Percentiles rank a stretch among this genome's conserved stretches.
These are phyloP conservation scores for Acrocalymma vagum DNA, from an alignment of 2,329 filamentous ascomycete genomes.

Conservation along the genomic window DNA sequence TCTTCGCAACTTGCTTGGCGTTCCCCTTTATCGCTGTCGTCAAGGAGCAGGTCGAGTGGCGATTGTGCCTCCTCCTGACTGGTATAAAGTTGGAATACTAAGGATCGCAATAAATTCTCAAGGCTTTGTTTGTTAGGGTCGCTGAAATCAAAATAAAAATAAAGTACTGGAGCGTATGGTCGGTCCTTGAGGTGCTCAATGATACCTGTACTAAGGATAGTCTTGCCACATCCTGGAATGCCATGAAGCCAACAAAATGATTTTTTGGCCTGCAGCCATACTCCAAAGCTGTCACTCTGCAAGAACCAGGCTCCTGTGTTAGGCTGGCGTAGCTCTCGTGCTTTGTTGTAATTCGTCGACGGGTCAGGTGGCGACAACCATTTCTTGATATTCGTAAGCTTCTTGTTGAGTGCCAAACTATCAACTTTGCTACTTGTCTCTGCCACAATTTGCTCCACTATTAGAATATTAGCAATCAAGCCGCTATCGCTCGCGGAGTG, in stretches of 20 bases:
- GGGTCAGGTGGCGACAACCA: constrained; percentile 45
- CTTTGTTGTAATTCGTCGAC: constrained; percentile 37
- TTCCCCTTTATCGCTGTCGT: neutral
- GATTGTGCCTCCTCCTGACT: constrained; percentile 1
- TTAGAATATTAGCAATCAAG: too few species aligned
- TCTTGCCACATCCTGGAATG: constrained; percentile 51
- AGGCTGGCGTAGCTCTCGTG: constrained; percentile 25
- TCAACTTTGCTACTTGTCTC: neutral
- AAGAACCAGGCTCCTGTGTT: constrained; percentile 45
- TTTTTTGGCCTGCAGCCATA: constrained; percentile 38
- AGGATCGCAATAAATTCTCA: constrained; percentile 38
- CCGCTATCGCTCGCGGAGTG: too few species aligned
- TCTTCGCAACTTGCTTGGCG: neutral
- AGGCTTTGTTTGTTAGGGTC: constrained; percentile 34
- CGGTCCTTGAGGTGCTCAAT: constrained; percentile 26
- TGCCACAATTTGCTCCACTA: too few species aligned
- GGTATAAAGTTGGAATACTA: constrained; percentile 39
- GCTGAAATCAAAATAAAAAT: constrained; percentile 47
- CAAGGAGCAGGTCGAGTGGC: constrained; percentile 1
- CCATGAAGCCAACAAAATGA: constrained; percentile 46
- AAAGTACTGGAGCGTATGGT: constrained; percentile 14
- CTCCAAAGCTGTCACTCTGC: constrained; percentile 22
- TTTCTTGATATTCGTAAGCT: too few species aligned
- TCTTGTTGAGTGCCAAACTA: too few species aligned
- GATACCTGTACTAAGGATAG: constrained; percentile 43